phyloP scores from a whole-genome alignment of 2,329 filamentous ascomycete genomes.

The Triangularia setosa region DNA sequence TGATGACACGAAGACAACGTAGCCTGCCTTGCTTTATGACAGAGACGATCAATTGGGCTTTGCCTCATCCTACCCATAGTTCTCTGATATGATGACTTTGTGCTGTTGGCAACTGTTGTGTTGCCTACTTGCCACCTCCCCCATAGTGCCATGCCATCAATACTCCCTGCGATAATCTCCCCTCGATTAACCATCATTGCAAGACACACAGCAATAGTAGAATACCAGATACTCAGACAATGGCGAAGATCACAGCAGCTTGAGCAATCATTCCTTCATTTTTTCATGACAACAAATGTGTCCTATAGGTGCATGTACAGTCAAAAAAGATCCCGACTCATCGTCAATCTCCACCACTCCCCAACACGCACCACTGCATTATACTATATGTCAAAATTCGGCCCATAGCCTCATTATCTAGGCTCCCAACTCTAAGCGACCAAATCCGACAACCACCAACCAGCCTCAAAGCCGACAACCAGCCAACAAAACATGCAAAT shows the following conservation, averaged over 20 bases:
- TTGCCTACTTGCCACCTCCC: too few species aligned
- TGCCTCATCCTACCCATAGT: too few species aligned
- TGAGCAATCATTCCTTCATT: constrained; percentile 1
- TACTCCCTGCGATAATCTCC: too few species aligned
- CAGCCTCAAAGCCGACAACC: background rate
- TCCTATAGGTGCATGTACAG: constrained; percentile 17
- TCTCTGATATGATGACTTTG: too few species aligned
- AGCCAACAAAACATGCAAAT: constrained; percentile 22
- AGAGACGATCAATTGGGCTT: too few species aligned
- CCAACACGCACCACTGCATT: constrained; percentile 14
- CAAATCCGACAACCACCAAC: constrained; percentile 12
- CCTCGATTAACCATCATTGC: too few species aligned
- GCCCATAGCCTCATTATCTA: constrained; percentile 20
- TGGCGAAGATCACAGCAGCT: background rate
- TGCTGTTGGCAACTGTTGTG: too few species aligned
- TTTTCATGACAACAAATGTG: constrained; percentile 14
- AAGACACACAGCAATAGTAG: background rate
- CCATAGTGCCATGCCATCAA: too few species aligned
- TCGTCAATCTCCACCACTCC: constrained; percentile 13
- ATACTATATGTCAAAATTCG: constrained; percentile 13
- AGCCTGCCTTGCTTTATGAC: too few species aligned
- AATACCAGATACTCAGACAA: background rate
- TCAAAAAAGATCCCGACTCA: constrained; percentile 20
- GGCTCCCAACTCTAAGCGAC: constrained; percentile 13
- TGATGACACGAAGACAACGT: too few species aligned